These are phyloP conservation scores for Pyronema domesticum DNA, from an alignment of 495 filamentous ascomycete genomes.

Conservation along the genomic window DNA sequence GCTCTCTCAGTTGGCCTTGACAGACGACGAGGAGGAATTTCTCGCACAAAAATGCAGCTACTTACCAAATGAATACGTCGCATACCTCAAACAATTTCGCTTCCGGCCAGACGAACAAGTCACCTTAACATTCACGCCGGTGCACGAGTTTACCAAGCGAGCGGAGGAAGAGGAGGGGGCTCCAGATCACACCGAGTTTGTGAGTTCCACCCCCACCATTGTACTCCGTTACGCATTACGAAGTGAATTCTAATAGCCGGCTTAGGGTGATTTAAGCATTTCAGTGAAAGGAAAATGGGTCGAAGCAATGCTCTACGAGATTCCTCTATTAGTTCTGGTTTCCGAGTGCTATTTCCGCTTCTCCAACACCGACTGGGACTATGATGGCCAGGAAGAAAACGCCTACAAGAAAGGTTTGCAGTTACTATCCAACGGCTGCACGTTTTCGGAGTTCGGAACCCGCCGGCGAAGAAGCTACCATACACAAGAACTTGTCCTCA, in stretches of 20 bases:
- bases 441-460: slow-evolving; percentile 87
- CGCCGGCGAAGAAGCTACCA: slow-evolving; percentile 73
- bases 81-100: slow-evolving; percentile 62
- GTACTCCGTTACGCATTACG: neutral
- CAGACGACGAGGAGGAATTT: slow-evolving; percentile 59
- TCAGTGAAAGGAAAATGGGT: slow-evolving; percentile 67
- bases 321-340: slow-evolving; percentile 75
- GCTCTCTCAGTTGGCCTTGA: slow-evolving; percentile 43
- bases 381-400: slow-evolving; percentile 66
- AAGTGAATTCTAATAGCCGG: slow-evolving; percentile 1
- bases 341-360: slow-evolving; percentile 97
- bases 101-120: slow-evolving; percentile 68
- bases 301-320: slow-evolving; percentile 94
- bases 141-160: slow-evolving; percentile 40
- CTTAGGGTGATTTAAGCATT: slow-evolving; percentile 50
- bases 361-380: slow-evolving; percentile 73
- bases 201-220: neutral
- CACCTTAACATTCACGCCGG: slow-evolving; percentile 46
- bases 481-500: slow-evolving; percentile 82
- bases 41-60: slow-evolving; percentile 68
- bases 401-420: slow-evolving; percentile 59
- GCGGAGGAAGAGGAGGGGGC: slow-evolving; percentile 36
- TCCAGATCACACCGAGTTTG: slow-evolving; percentile 11
- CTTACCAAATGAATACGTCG: slow-evolving; percentile 55
- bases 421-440: slow-evolving; percentile 63